These are phyloP conservation scores for Prunus armeniaca DNA, from an alignment of 306 rosid genomes.

Conservation along the genomic window DNA sequence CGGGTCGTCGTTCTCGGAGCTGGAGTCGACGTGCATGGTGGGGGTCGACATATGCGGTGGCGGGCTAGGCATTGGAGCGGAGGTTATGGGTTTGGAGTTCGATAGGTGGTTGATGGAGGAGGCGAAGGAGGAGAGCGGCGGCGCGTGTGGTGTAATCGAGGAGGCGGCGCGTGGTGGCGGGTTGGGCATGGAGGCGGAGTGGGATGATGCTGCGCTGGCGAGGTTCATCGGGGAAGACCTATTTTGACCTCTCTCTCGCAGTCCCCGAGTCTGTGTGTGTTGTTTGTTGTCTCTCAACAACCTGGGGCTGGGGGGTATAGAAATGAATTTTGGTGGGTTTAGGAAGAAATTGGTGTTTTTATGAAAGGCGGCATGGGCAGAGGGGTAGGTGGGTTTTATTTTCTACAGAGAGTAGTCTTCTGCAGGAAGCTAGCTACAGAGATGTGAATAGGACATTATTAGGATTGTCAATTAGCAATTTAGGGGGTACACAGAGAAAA, in stretches of 20 bases:
- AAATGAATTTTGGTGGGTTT: too few species aligned
- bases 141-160: slow-evolving; percentile 21
- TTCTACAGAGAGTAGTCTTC: too few species aligned
- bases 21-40: neutral
- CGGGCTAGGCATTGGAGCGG: slow-evolving; percentile 8
- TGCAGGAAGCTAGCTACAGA: too few species aligned
- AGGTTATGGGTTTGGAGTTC: neutral
- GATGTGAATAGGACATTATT: neutral
- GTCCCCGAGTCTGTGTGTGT: too few species aligned
- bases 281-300: neutral
- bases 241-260: neutral
- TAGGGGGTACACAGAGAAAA: neutral
- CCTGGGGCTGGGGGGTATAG: too few species aligned
- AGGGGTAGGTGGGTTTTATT: too few species aligned
- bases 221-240: slow-evolving; percentile 39
- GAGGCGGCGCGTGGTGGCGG: slow-evolving; percentile 17
- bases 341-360: too few species aligned
- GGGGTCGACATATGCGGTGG: neutral
- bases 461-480: neutral
- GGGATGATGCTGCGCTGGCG: slow-evolving; percentile 41
- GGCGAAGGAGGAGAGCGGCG: neutral
- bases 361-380: too few species aligned
- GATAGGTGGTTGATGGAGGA: neutral
- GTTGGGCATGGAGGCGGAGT: neutral
- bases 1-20: slow-evolving; percentile 70